Evolutionary conservation across 139 green algal species (phyloP), one percentile per base, ranked within the genome.

Genomic region (Dunaliella primolecta): DNA sequence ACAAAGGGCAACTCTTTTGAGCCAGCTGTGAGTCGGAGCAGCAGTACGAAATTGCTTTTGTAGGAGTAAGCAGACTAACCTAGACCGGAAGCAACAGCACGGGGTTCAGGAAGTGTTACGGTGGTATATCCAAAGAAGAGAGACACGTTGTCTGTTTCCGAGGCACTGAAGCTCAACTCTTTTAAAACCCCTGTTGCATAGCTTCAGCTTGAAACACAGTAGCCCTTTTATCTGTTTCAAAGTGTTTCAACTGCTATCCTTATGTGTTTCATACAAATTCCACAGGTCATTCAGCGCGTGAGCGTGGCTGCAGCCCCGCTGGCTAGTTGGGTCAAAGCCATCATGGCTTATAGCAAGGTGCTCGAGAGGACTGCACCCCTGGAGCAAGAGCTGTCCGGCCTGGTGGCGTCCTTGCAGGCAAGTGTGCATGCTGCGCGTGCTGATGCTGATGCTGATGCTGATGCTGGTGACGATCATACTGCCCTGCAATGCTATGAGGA

Each of bases 261-360:
- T n/a, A n/a, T n/a, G n/a, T n/a, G n/a, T n/a, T n/a, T n/a, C n/a
- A n/a, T n/a, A n/a, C n/a, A n/a, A n/a, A n/a, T n/a, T n/a, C n/a
- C n/a, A n/a, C 74, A 85, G 71, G 86, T 89, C 46, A 96, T 96
- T 70, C 90, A 92, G 72, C 91, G 93, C 34, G 93, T 95, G 3
- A 93, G 84, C 46, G 92, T 96, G 78, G 95, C 95, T 1, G 93
- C 93, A 1, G 93, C 94, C 1, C 95, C 95, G 3, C 88, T 98
- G 84, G 95, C 95, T 11, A 87, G 91, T 2, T 98, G 95, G 95
- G 92, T 95, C 36, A 93, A 90, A 77, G 92, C 92, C 55, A 94
- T 93, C 84, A 23, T 92, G 36, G 84, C 83, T 25, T 94, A 91
- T 85, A 86, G 78, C 55, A 87, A 87, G 34, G 91, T 77, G 36